These are phyloP conservation scores for Ampelomyces quisqualis DNA, from an alignment of 2,329 filamentous ascomycete genomes.

Conservation along the genomic window DNA sequence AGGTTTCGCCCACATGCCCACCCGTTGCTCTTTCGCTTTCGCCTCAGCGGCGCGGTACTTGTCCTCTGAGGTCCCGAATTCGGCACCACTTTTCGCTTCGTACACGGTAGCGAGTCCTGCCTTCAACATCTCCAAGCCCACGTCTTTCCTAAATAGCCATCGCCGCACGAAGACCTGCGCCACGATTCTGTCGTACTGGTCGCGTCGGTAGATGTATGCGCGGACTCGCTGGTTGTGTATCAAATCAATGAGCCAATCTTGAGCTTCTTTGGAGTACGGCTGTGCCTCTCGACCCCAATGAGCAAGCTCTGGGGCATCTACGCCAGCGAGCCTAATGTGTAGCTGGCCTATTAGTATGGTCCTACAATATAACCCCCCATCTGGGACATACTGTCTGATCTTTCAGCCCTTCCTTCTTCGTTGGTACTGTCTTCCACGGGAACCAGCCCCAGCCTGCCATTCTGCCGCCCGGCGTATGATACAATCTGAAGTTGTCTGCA, in stretches of 20 bases:
- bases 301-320: slow-evolving; percentile 89
- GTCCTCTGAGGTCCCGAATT: slow-evolving; percentile 71
- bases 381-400: slow-evolving; percentile 68
- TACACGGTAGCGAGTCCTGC: slow-evolving; percentile 85
- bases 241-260: slow-evolving; percentile 75
- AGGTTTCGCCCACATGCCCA: slow-evolving; percentile 66
- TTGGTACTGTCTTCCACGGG: slow-evolving; percentile 68
- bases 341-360: slow-evolving; percentile 66
- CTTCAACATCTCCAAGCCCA: slow-evolving; percentile 87
- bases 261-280: slow-evolving; percentile 77
- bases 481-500: slow-evolving; percentile 92
- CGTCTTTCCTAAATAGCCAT: slow-evolving; percentile 69
- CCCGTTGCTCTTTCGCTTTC: slow-evolving; percentile 44
- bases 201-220: slow-evolving; percentile 76
- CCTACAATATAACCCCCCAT: slow-evolving; percentile 9
- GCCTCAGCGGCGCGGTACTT: slow-evolving; percentile 67
- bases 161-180: slow-evolving; percentile 77
- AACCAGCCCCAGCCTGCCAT: slow-evolving; percentile 92
- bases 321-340: slow-evolving; percentile 81
- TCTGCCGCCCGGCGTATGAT: slow-evolving; percentile 89
- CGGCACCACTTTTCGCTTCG: slow-evolving; percentile 84
- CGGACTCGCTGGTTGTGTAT: slow-evolving; percentile 73
- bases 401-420: slow-evolving; percentile 66
- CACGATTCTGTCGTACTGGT: slow-evolving; percentile 91
- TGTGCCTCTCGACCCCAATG: slow-evolving; percentile 91